Percentiles rank a stretch among this genome's conserved stretches.
These are phyloP conservation scores for Phanerochaete carnosa DNA, from an alignment of 768 basidiomycete species.

Conservation along the genomic window DNA sequence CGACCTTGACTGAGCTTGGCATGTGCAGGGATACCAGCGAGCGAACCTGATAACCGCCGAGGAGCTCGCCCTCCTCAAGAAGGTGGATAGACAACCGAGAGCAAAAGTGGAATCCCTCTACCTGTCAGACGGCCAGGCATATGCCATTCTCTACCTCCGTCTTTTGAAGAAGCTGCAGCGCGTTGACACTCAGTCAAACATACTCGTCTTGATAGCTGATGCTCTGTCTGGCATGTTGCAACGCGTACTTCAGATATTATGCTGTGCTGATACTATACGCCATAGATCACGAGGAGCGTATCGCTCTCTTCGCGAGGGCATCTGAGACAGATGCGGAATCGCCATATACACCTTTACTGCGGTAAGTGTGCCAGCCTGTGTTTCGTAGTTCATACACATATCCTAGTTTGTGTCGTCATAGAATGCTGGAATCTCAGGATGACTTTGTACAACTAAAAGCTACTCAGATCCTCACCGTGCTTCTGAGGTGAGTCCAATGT, in stretches of 20 bases:
- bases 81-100: constrained; percentile 78
- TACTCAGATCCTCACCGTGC: constrained; percentile 81
- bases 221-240: constrained; percentile 66
- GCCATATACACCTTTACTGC: constrained; percentile 75
- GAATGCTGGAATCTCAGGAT: constrained; percentile 58
- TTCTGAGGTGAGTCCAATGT: constrained; percentile 56
- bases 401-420: neutral
- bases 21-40: constrained; percentile 84
- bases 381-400: neutral
- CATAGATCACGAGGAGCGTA: constrained; percentile 84
- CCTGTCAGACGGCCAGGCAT: constrained; percentile 77
- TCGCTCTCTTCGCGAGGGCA: constrained; percentile 67
- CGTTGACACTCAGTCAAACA: constrained; percentile 84
- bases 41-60: constrained; percentile 86
- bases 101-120: constrained; percentile 73
- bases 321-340: constrained; percentile 69
- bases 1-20: constrained; percentile 15
- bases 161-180: constrained; percentile 84
- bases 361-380: constrained; percentile 40
- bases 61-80: constrained; percentile 86
- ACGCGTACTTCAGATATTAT: neutral
- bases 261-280: neutral
- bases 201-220: constrained; percentile 86
- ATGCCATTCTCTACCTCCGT: constrained; percentile 85
- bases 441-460: constrained; percentile 95